Percentiles rank a stretch among this genome's conserved stretches.
These are phyloP conservation scores for Galerina marginata DNA, from an alignment of 768 basidiomycete genomes.

Conservation along the genomic window DNA sequence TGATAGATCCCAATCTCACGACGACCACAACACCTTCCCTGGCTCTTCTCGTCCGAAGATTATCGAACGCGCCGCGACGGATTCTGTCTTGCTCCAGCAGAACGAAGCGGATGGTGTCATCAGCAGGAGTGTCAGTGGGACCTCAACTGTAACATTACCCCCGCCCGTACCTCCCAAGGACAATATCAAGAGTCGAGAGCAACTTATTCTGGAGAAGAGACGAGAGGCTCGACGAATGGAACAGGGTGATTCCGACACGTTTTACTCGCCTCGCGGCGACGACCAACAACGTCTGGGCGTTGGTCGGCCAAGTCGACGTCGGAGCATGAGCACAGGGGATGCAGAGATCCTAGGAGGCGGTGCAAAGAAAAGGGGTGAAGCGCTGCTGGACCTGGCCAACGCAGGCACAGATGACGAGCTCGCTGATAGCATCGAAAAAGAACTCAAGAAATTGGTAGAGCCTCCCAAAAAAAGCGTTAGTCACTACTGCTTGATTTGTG, in stretches of 20 bases:
- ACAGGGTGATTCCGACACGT: slow-evolving; percentile 26
- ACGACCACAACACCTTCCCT: slow-evolving; percentile 21
- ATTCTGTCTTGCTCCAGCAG: slow-evolving; percentile 48
- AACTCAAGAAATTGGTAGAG: slow-evolving; percentile 68
- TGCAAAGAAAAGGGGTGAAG: slow-evolving; percentile 39
- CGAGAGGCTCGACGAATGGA: slow-evolving; percentile 64
- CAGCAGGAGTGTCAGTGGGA: slow-evolving; percentile 48
- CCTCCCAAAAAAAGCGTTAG: slow-evolving; percentile 49
- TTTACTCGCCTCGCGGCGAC: slow-evolving; percentile 17
- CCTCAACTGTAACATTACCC: slow-evolving; percentile 44
- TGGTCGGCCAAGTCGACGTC: slow-evolving; percentile 61
- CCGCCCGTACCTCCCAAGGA: slow-evolving; percentile 67
- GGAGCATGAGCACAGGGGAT: slow-evolving; percentile 84
- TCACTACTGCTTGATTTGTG: slow-evolving; percentile 12
- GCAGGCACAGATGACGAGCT: slow-evolving; percentile 53
- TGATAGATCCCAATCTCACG: slow-evolving; percentile 31
- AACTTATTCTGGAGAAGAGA: slow-evolving; percentile 73
- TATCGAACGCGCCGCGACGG: slow-evolving; percentile 58
- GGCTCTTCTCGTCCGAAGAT: slow-evolving; percentile 30
- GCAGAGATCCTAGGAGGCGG: slow-evolving; percentile 50
- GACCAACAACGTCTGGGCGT: slow-evolving; percentile 39
- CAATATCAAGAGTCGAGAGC: slow-evolving; percentile 68
- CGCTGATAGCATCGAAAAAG: slow-evolving; percentile 74
- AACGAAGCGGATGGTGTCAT: slow-evolving; percentile 38
- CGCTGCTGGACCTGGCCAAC: slow-evolving; percentile 43